Base-by-base conservation (phyloP, 2,329 filamentous ascomycete species). In the Talaromyces sp. region DNA sequence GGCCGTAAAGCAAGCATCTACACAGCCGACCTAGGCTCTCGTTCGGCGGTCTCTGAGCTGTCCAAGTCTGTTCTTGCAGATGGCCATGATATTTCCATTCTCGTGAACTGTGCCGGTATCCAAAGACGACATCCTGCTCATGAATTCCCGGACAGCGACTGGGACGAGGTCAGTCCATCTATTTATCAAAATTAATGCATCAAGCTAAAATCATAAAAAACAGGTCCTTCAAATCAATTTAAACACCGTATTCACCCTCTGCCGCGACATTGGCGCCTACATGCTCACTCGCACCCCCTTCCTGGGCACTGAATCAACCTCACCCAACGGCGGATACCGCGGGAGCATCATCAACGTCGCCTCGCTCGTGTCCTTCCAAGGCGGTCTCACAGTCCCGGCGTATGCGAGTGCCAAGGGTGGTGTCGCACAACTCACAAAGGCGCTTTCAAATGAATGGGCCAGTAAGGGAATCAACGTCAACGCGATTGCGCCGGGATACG, bases 71-170 rank as follows among this genome's bases (percentile, higher is more conserved):
- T 80, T 17, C 68, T 70, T 10, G 69, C 66, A 51, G 71, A 76
- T 56, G 77, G 76, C 10, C 81, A 86, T 72, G 70, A 85, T 70
- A 84, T 95, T 64, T 83, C 89, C 69, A 90, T 95, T 69, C 83
- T 96, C 9, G 78, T 96, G 66, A 96, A 92, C 78, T 92, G 90
- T 76, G 92, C 89, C 24, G 92, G 92, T 32, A 92, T 96, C 70
- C 92, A 96, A 74, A 82, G 86, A 63, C 83, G 91, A 11, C 89
- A 94, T 73, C 85, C 89, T 0, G 85, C 88, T 46, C 85, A 91
- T 67, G 74, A 83, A 61, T 96, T 96, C 70, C 90, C 90, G 0
- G 85, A 89, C 70, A 76, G 79, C 52, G 90, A 94, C 77, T 95
- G 91, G 83, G 83, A 88, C 69, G 85, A 88, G 68, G 84, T 84